These are phyloP conservation scores for Irpex rosettiformis DNA, from an alignment of 1,284 basidiomycete species.

Conservation along the genomic window DNA sequence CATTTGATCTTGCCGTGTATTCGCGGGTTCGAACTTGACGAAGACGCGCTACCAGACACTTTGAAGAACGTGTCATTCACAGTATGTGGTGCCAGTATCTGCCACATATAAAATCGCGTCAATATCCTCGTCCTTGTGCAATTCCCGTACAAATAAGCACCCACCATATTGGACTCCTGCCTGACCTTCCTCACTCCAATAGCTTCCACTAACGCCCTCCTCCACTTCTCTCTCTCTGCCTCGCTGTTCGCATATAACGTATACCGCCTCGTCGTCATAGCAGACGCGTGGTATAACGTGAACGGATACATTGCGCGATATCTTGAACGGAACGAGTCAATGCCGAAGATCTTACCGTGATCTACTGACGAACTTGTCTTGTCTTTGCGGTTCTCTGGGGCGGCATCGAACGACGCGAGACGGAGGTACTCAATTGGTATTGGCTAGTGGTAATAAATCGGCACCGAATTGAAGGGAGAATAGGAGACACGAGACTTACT, in stretches of 20 bases:
- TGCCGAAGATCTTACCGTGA: slow-evolving; percentile 47
- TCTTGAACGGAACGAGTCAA: slow-evolving; percentile 47
- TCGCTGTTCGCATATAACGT: slow-evolving; percentile 68
- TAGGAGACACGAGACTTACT: slow-evolving; percentile 36
- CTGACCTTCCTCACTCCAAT: slow-evolving; percentile 56
- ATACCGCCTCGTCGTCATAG: slow-evolving; percentile 54
- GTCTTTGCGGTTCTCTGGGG: slow-evolving; percentile 59
- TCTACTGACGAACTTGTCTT: slow-evolving; percentile 35
- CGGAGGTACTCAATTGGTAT: slow-evolving; percentile 74
- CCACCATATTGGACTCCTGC: slow-evolving; percentile 70
- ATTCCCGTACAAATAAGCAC: slow-evolving; percentile 12
- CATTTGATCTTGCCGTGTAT: slow-evolving; percentile 56
- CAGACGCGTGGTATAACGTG: slow-evolving; percentile 66
- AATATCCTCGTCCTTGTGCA: background rate
- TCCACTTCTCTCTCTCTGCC: slow-evolving; percentile 56
- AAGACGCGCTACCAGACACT: slow-evolving; percentile 32
- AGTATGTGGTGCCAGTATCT: slow-evolving; percentile 65
- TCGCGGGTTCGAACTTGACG: slow-evolving; percentile 21
- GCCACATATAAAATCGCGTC: slow-evolving; percentile 3
- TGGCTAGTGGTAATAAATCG: slow-evolving; percentile 42
- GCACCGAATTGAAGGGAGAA: background rate
- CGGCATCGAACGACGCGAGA: slow-evolving; percentile 56
- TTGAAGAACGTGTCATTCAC: slow-evolving; percentile 64
- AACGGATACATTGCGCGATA: slow-evolving; percentile 65
- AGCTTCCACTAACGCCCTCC: slow-evolving; percentile 54